Evolutionary conservation across 2,329 filamentous ascomycete genomes (phyloP).

Genomic region (Ascochyta lentis): DNA sequence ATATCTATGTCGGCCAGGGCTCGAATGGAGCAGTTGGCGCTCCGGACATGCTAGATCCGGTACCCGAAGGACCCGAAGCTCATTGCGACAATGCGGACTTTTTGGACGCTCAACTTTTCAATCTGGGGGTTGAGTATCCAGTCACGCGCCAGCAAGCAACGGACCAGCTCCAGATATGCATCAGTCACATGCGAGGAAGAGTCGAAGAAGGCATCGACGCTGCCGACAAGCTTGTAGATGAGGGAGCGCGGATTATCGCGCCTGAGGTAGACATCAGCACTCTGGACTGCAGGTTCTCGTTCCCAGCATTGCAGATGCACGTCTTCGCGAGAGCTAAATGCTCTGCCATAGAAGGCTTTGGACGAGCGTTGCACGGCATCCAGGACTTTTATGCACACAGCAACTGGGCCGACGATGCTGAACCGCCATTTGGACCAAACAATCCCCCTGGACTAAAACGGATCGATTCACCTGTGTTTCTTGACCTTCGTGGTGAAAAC

Average conservation of each 20-base stretch:
- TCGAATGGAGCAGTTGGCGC: slow-evolving; percentile 35
- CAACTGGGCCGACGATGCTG: slow-evolving; percentile 29
- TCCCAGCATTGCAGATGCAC: slow-evolving; percentile 31
- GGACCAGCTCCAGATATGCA: slow-evolving; percentile 27
- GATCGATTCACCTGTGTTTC: slow-evolving; percentile 22
- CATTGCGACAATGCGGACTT: slow-evolving; percentile 39
- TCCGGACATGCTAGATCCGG: slow-evolving; percentile 33
- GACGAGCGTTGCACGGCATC: slow-evolving; percentile 27
- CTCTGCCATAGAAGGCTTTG: slow-evolving; percentile 29
- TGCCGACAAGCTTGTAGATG: slow-evolving; percentile 29
- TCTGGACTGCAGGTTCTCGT: slow-evolving; percentile 30
- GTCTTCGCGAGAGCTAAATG: slow-evolving; percentile 25
- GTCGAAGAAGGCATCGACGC: slow-evolving; percentile 28
- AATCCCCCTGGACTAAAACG: slow-evolving; percentile 32
- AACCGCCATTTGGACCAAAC: slow-evolving; percentile 24
- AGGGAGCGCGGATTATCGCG: slow-evolving; percentile 22
- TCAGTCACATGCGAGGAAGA: slow-evolving; percentile 26
- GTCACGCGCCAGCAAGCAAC: slow-evolving; percentile 29
- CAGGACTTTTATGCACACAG: slow-evolving; percentile 33
- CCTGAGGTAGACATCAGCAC: slow-evolving; percentile 27
- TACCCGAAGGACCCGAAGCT: slow-evolving; percentile 33
- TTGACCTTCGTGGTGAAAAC: slow-evolving; percentile 34
- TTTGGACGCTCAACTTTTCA: slow-evolving; percentile 23
- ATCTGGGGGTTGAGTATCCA: slow-evolving; percentile 24
- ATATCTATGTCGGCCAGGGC: slow-evolving; percentile 27